These are phyloP conservation scores for Alternaria angustiovoidea DNA, from an alignment of 2,329 filamentous ascomycete genomes.

Conservation along the genomic window DNA sequence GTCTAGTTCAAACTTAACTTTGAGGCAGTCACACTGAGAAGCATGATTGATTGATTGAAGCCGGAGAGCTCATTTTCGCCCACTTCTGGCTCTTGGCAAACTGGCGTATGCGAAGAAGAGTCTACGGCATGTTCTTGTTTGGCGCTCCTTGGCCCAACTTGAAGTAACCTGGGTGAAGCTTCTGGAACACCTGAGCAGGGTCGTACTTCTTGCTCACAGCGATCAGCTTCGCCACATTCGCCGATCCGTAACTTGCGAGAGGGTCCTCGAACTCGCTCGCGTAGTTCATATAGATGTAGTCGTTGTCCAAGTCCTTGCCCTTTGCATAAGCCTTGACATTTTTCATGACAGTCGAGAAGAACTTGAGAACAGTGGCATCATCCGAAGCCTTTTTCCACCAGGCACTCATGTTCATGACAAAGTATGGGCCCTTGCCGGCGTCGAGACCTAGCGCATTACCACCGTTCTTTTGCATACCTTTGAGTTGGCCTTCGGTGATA, in stretches of 20 bases:
- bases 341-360: slow-evolving; percentile 27
- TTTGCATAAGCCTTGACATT: slow-evolving; percentile 31
- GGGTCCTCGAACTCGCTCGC: slow-evolving; percentile 54
- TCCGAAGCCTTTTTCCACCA: slow-evolving; percentile 27
- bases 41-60: background rate
- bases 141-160: slow-evolving; percentile 67
- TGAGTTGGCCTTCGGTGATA: slow-evolving; percentile 32
- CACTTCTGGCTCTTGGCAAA: background rate
- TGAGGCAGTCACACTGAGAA: background rate
- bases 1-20: background rate
- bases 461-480: slow-evolving; percentile 36
- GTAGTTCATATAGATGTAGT: slow-evolving; percentile 56
- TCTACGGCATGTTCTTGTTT: slow-evolving; percentile 9
- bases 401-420: slow-evolving; percentile 32
- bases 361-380: slow-evolving; percentile 29
- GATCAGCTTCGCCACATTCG: slow-evolving; percentile 46
- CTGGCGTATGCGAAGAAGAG: no score
- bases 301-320: slow-evolving; percentile 19
- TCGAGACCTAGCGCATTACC: slow-evolving; percentile 42
- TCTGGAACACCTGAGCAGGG: slow-evolving; percentile 52
- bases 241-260: slow-evolving; percentile 43
- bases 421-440: slow-evolving; percentile 25
- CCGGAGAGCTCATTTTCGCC: background rate
- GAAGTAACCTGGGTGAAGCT: slow-evolving; percentile 30
- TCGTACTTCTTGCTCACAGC: slow-evolving; percentile 51